These are phyloP conservation scores for Phytophthora uliginosa DNA, from an alignment of 352 stramenopile species.

Conservation along the genomic window DNA sequence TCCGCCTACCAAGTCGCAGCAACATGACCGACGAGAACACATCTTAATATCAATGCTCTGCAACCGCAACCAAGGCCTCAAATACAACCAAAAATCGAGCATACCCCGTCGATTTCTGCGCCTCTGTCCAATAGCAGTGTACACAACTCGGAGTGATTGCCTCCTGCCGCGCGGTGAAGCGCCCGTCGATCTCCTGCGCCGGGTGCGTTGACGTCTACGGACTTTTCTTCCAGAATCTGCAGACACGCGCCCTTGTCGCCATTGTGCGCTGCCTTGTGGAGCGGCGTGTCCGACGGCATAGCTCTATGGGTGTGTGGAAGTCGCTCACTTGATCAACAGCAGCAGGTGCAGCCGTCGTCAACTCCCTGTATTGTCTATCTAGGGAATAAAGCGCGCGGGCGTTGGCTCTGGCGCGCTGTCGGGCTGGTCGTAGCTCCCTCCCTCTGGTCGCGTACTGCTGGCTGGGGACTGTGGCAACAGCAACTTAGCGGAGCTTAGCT, in stretches of 20 bases:
- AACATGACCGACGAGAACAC: conserved; percentile 1
- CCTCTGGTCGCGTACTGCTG: conserved; percentile 26
- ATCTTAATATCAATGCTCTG: conserved; percentile 13
- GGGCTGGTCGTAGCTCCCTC: conserved; percentile 8
- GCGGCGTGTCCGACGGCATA: conserved; percentile 91
- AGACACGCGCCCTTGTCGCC: conserved; percentile 90
- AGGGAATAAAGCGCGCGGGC: conserved; percentile 21
- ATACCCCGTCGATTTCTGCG: conserved; percentile 88
- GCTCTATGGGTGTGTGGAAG: conserved; percentile 11
- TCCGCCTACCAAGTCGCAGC: conserved; percentile 67
- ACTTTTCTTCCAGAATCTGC: conserved; percentile 90
- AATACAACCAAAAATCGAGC: conserved; percentile 6
- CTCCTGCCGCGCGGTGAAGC: conserved; percentile 89
- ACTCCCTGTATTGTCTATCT: conserved; percentile 8
- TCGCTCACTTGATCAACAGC: conserved; percentile 11
- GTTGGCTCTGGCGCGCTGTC: conserved; percentile 3
- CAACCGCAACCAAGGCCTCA: neutral
- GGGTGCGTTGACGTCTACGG: conserved; percentile 89
- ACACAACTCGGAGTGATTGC: conserved; percentile 92
- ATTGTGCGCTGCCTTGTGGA: conserved; percentile 94
- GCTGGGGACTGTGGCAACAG: conserved; percentile 21
- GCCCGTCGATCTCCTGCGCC: conserved; percentile 89
- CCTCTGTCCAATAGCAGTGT: conserved; percentile 89
- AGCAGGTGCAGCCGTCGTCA: conserved; percentile 5
- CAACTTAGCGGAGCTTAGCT: conserved; percentile 27